Percentiles rank a stretch among this genome's conserved stretches.
phyloP scores from a whole-genome alignment of 441 rosid species.

The Arabidopsis lyrata region DNA sequence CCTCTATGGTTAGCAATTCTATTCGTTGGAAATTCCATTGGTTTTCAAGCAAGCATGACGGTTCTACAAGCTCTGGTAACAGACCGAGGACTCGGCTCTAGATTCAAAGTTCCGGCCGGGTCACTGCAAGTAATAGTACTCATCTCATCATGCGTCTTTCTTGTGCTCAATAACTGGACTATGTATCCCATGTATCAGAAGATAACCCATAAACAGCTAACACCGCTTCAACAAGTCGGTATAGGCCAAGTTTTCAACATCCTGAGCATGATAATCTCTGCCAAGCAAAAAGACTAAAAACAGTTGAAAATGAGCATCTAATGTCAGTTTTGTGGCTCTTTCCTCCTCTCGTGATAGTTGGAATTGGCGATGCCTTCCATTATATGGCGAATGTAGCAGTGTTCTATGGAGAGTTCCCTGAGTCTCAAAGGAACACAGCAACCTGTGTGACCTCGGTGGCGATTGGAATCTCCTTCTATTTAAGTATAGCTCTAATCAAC shows the following conservation, averaged over 20 bases:
- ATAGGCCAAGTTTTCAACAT: background rate
- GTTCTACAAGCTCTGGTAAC: background rate
- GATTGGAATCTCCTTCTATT: no score
- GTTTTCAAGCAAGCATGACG: background rate
- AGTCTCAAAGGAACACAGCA: no score
- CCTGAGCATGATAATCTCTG: background rate
- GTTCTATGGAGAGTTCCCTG: no score
- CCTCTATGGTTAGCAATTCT: slow-evolving; percentile 51
- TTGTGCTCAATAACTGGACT: background rate
- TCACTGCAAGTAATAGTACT: background rate
- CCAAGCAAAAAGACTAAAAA: background rate
- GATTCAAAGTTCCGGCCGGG: background rate
- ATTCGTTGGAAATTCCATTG: no score
- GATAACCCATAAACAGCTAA: background rate
- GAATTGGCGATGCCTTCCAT: no score
- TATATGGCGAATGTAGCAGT: no score
- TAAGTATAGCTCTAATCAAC: no score
- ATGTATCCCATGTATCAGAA: background rate
- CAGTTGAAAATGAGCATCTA: background rate
- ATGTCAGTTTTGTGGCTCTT: slow-evolving; percentile 50
- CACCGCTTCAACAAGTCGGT: background rate
- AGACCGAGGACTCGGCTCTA: background rate
- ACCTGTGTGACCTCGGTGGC: no score
- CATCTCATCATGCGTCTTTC: background rate
- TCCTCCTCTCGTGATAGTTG: slow-evolving; percentile 50